Conservation (phyloP, 2,329 filamentous ascomycete species). For the Exophiala calicioides region DNA sequence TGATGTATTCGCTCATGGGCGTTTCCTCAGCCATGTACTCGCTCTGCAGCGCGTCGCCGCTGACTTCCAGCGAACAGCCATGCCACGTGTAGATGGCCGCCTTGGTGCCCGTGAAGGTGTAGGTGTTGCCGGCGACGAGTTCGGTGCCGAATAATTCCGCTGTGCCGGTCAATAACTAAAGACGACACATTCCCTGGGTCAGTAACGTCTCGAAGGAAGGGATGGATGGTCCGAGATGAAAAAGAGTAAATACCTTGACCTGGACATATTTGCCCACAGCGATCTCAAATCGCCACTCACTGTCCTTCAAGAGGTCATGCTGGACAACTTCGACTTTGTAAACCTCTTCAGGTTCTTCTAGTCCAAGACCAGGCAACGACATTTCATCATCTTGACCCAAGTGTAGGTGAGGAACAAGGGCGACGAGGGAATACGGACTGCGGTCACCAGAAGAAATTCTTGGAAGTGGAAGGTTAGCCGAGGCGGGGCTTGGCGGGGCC, state of each 20-base stretch:
- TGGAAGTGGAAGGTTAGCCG: no score
- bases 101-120: conserved; percentile 79
- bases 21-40: conserved; percentile 77
- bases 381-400: conserved; percentile 48
- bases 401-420: background rate
- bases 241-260: conserved; percentile 49
- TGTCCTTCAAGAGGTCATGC: conserved; percentile 62
- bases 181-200: background rate
- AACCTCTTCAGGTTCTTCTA: conserved; percentile 60
- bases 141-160: conserved; percentile 96
- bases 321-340: conserved; percentile 43
- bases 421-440: background rate
- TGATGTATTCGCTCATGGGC: conserved; percentile 76
- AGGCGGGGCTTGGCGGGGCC: no score
- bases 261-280: conserved; percentile 55
- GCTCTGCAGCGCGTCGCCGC: conserved; percentile 60
- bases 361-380: conserved; percentile 74
- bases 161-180: conserved; percentile 71
- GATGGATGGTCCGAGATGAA: background rate
- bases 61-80: conserved; percentile 81
- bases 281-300: conserved; percentile 79
- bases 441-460: no score
- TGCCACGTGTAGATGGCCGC: conserved; percentile 90
- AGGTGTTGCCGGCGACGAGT: conserved; percentile 75
- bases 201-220: background rate